Base-by-base conservation (phyloP, 1,284 basidiomycete genomes). In the Pascua sp. region DNA sequence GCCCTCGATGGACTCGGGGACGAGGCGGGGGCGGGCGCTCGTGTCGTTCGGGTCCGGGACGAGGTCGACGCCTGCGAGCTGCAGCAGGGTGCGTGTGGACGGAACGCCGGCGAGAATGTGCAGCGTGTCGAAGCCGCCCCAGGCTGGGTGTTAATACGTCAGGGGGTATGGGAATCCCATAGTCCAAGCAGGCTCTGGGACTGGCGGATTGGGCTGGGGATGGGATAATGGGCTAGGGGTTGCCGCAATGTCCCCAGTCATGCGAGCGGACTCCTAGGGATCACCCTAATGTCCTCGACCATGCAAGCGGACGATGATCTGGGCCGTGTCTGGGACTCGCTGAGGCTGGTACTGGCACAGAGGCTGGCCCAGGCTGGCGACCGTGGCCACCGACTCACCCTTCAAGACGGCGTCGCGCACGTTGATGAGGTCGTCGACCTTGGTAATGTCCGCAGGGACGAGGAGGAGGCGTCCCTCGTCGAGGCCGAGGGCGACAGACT, bases 51-150 rank as follows among this genome's bases (percentile, higher is more conserved):
- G 41, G 42, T 61, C 51, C 1, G 61, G 39, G 12, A 78, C 66
- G 18, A 78, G 76, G 48, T 84, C 80, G 5, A 85, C 80, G 0
- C 86, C 86, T 11, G 89, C 87, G 5, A 90, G 78, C 13, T 85
- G 83, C 67, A 94, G 81, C 15, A 96, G 76, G 0, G 91, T 89
- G 47, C 84, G 84, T 2, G 92, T 81, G 2, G 91, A 87, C 1
- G 90, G 91, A 0, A 93, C 89, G 7, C 93, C 93, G 8, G 92
- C 91, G 53, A 85, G 83, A 53, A 96, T 84, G 47, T 92, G 80
- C 5, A 95, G 71, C 0, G 92, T 96, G 71, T 96, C 92, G 4
- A 95, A 65, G 12, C 91, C 89, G 5, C 77, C 79, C 88, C 90
- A 91, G 57, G 80, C 91, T 92, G 55, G 24, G 2, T 7, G 39